Evolutionary conservation across 306 rosid genomes (phyloP).

Genomic region (Corylus heterophylla): DNA sequence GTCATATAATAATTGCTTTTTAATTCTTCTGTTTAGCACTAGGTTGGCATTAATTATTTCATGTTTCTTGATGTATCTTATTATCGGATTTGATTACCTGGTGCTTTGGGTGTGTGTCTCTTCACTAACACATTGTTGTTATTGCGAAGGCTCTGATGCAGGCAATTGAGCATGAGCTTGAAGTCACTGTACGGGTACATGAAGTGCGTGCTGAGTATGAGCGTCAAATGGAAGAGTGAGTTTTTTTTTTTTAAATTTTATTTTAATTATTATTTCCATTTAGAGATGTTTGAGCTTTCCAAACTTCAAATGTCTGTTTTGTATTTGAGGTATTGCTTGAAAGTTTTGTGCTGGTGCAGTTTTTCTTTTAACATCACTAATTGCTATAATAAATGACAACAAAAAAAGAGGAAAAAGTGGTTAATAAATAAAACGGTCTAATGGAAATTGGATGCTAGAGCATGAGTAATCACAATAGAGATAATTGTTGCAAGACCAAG

Average conservation of each 20-base stretch:
- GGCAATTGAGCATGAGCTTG: constrained; percentile 88
- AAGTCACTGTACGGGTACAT: constrained; percentile 85
- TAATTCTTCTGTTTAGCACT: neutral
- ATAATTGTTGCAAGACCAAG: too few relatives aligned
- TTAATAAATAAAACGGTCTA: too few relatives aligned
- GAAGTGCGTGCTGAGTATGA: constrained; percentile 92
- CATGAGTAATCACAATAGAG: too few relatives aligned
- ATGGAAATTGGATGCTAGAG: too few relatives aligned
- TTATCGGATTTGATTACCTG: neutral
- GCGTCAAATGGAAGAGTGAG: constrained; percentile 93
- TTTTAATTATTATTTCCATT: constrained; percentile 1
- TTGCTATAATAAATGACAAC: too few relatives aligned
- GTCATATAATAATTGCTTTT: neutral
- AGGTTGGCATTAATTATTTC: neutral
- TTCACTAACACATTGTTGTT: constrained; percentile 23
- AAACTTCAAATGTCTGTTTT: neutral
- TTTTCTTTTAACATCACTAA: too few relatives aligned
- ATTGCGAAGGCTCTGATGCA: constrained; percentile 78
- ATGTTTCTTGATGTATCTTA: constrained; percentile 10
- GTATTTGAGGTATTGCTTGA: too few relatives aligned
- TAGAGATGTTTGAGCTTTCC: neutral
- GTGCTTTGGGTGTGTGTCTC: constrained; percentile 9
- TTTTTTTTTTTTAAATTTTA: constrained; percentile 2
- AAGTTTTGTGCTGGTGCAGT: too few relatives aligned
- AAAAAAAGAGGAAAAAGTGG: too few relatives aligned